Evolutionary conservation across 1,284 basidiomycete species (phyloP).

Genomic region (Coniophora puteana): DNA sequence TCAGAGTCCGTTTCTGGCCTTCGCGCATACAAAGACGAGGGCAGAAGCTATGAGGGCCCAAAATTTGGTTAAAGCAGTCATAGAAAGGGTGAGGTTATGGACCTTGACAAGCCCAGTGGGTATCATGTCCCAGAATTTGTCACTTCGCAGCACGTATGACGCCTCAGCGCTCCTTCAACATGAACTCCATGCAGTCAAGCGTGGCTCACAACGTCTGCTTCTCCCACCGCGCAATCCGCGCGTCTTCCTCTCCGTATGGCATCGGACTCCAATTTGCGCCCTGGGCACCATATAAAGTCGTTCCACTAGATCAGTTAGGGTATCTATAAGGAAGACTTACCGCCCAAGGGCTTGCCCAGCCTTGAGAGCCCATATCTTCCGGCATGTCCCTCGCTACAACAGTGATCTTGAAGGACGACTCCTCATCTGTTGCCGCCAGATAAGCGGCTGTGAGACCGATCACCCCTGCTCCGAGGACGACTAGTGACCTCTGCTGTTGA

Average conservation of each 20-base stretch:
- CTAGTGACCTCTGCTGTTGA: slow-evolving; percentile 21
- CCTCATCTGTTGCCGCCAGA: slow-evolving; percentile 27
- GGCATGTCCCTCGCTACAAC: slow-evolving; percentile 68
- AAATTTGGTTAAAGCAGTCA: slow-evolving; percentile 3
- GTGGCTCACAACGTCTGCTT: slow-evolving; percentile 38
- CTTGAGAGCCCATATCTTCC: slow-evolving; percentile 52
- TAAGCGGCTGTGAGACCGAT: slow-evolving; percentile 44
- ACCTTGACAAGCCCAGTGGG: slow-evolving; percentile 44
- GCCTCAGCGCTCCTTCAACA: slow-evolving; percentile 6
- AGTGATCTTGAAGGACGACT: slow-evolving; percentile 40
- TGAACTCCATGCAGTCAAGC: not conserved
- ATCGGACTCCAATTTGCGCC: slow-evolving; percentile 70
- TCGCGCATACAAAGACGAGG: slow-evolving; percentile 38
- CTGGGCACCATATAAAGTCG: slow-evolving; percentile 28
- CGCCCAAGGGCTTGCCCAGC: slow-evolving; percentile 71
- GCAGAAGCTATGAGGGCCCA: slow-evolving; percentile 34
- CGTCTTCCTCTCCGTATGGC: slow-evolving; percentile 42
- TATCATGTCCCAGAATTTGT: slow-evolving; percentile 47
- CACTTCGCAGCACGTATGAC: slow-evolving; percentile 29
- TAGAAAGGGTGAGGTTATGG: slow-evolving; percentile 12
- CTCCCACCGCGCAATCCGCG: slow-evolving; percentile 37
- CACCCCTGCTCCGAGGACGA: slow-evolving; percentile 53
- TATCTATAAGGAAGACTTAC: slow-evolving; percentile 32
- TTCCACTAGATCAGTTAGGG: slow-evolving; percentile 1
- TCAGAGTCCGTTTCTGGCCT: slow-evolving; percentile 24